phyloP scores from a whole-genome alignment of 192 early-diverging fungal species.

The Thamnidium elegans region DNA sequence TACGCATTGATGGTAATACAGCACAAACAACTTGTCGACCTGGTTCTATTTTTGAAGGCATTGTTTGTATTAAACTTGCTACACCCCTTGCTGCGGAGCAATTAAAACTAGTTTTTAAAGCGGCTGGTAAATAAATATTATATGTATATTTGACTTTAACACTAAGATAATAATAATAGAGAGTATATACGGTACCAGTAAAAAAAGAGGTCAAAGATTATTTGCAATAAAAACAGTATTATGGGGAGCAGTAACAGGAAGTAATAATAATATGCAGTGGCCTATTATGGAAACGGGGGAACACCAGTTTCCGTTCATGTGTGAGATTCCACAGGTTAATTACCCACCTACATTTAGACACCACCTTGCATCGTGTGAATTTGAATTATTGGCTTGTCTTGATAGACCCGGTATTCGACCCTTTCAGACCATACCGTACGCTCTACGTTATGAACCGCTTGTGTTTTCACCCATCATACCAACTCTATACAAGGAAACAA shows the following conservation, averaged over 20 bases:
- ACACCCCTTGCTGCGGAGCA: conserved; percentile 21
- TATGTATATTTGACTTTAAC: too few relatives aligned
- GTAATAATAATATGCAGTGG: conserved; percentile 3
- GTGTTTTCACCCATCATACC: conserved; percentile 2
- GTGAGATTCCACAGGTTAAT: conserved; percentile 34
- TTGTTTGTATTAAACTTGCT: conserved; percentile 12
- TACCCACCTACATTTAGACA: conserved; percentile 27
- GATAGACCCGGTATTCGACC: conserved; percentile 22
- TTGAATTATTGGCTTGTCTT: conserved; percentile 7
- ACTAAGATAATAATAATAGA: conserved; percentile 7
- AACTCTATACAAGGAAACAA: not conserved
- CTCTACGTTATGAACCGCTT: conserved; percentile 12
- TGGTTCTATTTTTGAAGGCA: conserved; percentile 21
- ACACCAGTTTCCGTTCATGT: conserved; percentile 30
- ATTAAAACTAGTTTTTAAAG: conserved; percentile 27
- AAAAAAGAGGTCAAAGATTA: conserved; percentile 4
- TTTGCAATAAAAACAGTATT: conserved; percentile 29
- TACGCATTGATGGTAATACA: not conserved
- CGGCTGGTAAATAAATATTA: conserved; percentile 24
- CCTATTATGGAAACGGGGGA: conserved; percentile 24
- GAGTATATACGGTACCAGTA: conserved; percentile 11
- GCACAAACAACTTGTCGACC: conserved; percentile 7
- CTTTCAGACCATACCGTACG: conserved; percentile 15
- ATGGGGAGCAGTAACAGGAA: conserved; percentile 21
- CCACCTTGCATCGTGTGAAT: conserved; percentile 8